These are phyloP conservation scores for Lagerstroemia speciosa DNA, from an alignment of 345 rosid species.

Conservation along the genomic window DNA sequence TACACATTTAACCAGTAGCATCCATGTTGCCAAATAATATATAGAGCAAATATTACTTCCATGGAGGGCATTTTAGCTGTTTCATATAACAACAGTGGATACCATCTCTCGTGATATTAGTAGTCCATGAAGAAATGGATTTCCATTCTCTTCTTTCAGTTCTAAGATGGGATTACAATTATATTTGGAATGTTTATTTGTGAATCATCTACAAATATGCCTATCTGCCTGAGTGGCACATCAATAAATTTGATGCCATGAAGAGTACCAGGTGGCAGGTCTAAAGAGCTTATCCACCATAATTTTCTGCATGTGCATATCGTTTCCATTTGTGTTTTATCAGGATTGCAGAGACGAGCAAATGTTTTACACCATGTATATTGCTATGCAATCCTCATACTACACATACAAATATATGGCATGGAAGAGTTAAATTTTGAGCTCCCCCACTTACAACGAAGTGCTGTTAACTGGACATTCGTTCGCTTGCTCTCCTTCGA, in stretches of 20 bases:
- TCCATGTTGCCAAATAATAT: background rate
- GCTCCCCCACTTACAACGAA: constrained; percentile 55
- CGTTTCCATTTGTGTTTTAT: background rate
- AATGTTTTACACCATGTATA: background rate
- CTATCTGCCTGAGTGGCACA: background rate
- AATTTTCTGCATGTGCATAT: background rate
- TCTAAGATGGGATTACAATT: background rate
- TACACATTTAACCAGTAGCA: background rate
- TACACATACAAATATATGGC: background rate
- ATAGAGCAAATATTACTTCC: background rate
- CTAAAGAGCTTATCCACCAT: background rate
- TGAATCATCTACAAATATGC: background rate
- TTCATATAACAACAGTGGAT: background rate
- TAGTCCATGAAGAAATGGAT: background rate
- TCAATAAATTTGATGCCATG: background rate
- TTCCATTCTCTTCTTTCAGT: background rate
- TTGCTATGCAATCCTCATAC: background rate
- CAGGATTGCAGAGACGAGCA: background rate
- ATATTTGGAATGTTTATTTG: background rate
- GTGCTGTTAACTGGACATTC: constrained; percentile 84
- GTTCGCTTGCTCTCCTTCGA: constrained; percentile 72
- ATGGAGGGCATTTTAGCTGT: background rate
- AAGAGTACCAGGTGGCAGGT: background rate
- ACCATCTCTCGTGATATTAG: background rate
- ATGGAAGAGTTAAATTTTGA: constrained; percentile 6